Base-by-base conservation (phyloP, 2,329 filamentous ascomycete species). In the Xylaria sp. region DNA sequence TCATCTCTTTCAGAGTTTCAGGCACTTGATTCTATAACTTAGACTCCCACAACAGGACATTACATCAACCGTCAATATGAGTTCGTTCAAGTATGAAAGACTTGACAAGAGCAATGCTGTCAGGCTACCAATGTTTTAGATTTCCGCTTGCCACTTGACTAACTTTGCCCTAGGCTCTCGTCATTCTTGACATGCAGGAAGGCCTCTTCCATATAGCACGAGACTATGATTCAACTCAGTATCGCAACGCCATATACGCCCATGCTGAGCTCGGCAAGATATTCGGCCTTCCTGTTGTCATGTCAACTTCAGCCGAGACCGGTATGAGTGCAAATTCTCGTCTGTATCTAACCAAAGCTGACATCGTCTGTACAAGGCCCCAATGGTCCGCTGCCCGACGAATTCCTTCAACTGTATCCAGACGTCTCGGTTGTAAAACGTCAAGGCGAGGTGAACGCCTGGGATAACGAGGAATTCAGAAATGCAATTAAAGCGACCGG, bases 361-460 rank as follows among this genome's bases (percentile, higher is more conserved):
- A 70, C 31, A 23, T 40, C 17, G 3, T 13, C 31, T 5, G 1
- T n/a, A 23, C 51, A 56, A 79, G 91, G 91, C 4, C 91, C 91
- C 58, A 94, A 93, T 77, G 91, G 92, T 1, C 88, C 86, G 1
- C 81, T 93, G 1, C 89, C 90, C 10, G 88, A 90, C 74, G 91
- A 93, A 74, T 91, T 94, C 70, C 77, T 87, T 5, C 84, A 89
- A 13, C 86, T 90, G 86, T 89, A 92, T 76, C 91, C 91, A 31
- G 80, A 87, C 54, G 87, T 89, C 0, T 87, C 91, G 0, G 81
- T 93, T 11, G 87, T 94, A 75, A 83, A 85, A 73, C 88, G 92
- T 42, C 85, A 90, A 69, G 91, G 92, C 46, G 89, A 94, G 76
- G 90, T 94, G 74, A 87, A 93, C 76, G 91, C 92, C 2, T 93